Conservation (phyloP, 768 basidiomycete genomes). For the Clavaria fumosa region DNA sequence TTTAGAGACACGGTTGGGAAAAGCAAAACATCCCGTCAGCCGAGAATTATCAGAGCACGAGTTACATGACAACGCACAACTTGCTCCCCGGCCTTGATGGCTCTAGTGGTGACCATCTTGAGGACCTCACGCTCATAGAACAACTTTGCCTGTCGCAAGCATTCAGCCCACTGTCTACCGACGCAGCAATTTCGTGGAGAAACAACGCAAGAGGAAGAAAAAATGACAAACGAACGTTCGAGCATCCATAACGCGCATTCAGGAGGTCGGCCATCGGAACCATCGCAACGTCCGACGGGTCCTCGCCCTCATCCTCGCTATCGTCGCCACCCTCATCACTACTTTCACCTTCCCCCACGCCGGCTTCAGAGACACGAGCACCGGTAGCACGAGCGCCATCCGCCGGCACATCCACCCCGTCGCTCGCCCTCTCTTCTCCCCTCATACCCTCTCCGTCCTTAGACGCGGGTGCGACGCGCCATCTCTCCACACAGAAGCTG, state of each 20-base stretch:
- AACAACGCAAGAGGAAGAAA: constrained; percentile 2
- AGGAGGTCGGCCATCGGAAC: constrained; percentile 94
- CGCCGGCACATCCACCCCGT: constrained; percentile 29
- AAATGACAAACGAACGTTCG: constrained; percentile 43
- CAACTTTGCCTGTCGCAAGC: constrained; percentile 79
- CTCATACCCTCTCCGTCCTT: constrained; percentile 18
- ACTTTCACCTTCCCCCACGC: constrained; percentile 16
- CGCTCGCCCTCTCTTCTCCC: constrained; percentile 20
- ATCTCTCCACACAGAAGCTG: constrained; percentile 71
- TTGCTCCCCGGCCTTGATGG: constrained; percentile 66
- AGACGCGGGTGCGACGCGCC: too few species aligned
- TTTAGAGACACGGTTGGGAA: constrained; percentile 18
- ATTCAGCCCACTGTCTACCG: too few species aligned
- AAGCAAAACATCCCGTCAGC: too few species aligned
- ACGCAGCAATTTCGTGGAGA: constrained; percentile 2
- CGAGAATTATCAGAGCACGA: constrained; percentile 4
- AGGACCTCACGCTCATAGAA: constrained; percentile 62
- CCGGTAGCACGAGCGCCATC: constrained; percentile 7
- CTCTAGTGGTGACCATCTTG: constrained; percentile 67
- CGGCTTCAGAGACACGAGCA: constrained; percentile 10
- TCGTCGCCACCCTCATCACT: constrained; percentile 21
- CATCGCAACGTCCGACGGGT: constrained; percentile 65
- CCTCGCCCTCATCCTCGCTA: constrained; percentile 33
- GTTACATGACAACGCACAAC: constrained; percentile 41
- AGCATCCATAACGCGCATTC: constrained; percentile 72